A percentile compares a stretch with the other conserved stretches of the same genome.
These are phyloP conservation scores for Eucalyptus fibrosa DNA, from an alignment of 345 rosid species.

Conservation along the genomic window DNA sequence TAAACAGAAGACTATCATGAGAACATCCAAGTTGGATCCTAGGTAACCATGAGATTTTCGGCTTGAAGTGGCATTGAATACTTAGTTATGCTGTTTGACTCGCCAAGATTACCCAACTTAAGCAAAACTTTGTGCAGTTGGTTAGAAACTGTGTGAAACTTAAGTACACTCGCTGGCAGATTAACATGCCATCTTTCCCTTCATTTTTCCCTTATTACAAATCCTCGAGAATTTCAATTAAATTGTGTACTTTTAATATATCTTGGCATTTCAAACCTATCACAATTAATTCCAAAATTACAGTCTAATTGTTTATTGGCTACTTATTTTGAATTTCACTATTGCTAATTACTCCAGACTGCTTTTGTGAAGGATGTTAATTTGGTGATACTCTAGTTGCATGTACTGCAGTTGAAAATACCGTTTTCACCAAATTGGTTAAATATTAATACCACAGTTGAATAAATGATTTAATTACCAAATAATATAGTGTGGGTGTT, in stretches of 20 bases:
- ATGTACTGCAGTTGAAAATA: background rate
- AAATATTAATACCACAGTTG: background rate
- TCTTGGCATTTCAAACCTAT: background rate
- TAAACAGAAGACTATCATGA: background rate
- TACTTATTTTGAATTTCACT: background rate
- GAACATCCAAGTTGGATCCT: background rate
- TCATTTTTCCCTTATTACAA: accelerated
- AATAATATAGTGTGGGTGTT: background rate
- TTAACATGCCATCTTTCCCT: background rate
- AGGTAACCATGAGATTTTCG: background rate
- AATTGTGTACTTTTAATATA: background rate
- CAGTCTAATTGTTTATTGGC: background rate
- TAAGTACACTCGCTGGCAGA: background rate
- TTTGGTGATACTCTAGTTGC: background rate
- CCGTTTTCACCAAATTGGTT: background rate
- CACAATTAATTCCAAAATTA: background rate
- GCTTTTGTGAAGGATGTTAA: background rate
- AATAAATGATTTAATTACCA: background rate
- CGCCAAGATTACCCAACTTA: background rate
- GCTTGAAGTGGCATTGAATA: background rate
- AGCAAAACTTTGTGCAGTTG: background rate
- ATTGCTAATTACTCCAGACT: background rate
- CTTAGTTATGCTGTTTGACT: background rate
- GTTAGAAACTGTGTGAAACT: background rate
- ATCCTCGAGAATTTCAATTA: background rate